Conservation (phyloP, 169 alveolate genomes). For the Eimeria sp. region DNA sequence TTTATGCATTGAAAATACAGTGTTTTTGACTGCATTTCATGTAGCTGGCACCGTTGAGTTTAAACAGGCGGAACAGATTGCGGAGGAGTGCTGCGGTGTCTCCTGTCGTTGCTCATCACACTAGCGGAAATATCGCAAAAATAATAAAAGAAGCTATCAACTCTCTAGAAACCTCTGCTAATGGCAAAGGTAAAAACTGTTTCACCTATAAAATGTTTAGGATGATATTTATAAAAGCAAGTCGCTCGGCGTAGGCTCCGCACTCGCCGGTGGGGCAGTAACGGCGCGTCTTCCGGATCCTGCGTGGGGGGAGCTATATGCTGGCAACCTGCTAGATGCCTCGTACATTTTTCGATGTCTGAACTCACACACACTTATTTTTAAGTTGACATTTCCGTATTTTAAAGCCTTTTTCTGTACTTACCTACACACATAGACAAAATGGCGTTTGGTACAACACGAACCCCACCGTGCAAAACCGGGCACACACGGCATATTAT, state of each 20-base stretch:
- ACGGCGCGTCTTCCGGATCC: not conserved
- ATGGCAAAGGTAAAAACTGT: not conserved
- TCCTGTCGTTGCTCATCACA: not conserved
- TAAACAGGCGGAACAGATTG: not conserved
- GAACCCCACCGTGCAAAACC: not conserved
- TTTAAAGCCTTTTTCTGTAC: not conserved
- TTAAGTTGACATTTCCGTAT: not conserved
- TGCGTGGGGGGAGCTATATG: not conserved
- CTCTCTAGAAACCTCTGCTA: not conserved
- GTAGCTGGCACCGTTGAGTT: not conserved
- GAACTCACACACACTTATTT: not conserved
- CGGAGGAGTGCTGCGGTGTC: not conserved
- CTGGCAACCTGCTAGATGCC: not conserved
- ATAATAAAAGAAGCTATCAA: not conserved
- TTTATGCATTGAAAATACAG: not conserved
- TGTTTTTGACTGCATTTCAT: not conserved
- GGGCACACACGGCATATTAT: not conserved
- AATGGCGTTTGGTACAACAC: not conserved
- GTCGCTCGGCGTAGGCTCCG: not conserved
- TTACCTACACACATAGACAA: not conserved
- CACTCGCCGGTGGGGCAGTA: conserved; percentile 25
- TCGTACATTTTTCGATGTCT: not conserved
- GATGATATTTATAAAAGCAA: no score
- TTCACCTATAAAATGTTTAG: not conserved
- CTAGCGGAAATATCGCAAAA: not conserved